A percentile compares a stretch with the other conserved stretches of the same genome.
Evolutionary conservation across 106 monocot species (phyloP).

Genomic region (Dioscorea dumetorum): DNA sequence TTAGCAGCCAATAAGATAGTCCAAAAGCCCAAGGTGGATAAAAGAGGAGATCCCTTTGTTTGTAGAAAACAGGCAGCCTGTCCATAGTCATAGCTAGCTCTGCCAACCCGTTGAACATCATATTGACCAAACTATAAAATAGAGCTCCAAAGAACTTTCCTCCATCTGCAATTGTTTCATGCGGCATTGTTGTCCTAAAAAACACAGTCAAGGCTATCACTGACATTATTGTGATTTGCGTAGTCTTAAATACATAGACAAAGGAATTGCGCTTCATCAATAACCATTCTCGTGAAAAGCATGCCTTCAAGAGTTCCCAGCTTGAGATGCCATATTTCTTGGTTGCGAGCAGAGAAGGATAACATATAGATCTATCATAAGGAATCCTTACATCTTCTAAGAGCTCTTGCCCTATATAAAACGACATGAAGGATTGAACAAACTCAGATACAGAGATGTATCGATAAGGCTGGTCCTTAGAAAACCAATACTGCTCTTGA

Average conservation of each 20-base stretch:
- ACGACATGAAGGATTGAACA: slow-evolving; percentile 35
- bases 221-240: slow-evolving; percentile 62
- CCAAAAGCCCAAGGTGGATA: slow-evolving; percentile 73
- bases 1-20: slow-evolving; percentile 36
- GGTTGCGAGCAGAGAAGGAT: slow-evolving; percentile 59
- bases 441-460: slow-evolving; percentile 64
- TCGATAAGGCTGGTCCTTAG: slow-evolving; percentile 25
- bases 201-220: slow-evolving; percentile 47
- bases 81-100: slow-evolving; percentile 48
- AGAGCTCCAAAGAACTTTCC: slow-evolving; percentile 43
- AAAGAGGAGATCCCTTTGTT: slow-evolving; percentile 68
- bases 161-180: slow-evolving; percentile 39
- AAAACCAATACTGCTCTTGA: slow-evolving; percentile 81
- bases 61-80: slow-evolving; percentile 66
- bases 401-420: slow-evolving; percentile 35
- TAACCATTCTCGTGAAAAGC: slow-evolving; percentile 61
- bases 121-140: slow-evolving; percentile 34
- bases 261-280: slow-evolving; percentile 86
- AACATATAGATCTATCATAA: slow-evolving; percentile 56
- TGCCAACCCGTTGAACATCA: slow-evolving; percentile 72
- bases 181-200: slow-evolving; percentile 57
- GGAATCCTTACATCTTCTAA: slow-evolving; percentile 28
- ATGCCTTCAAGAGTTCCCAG: slow-evolving; percentile 71
- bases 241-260: slow-evolving; percentile 66
- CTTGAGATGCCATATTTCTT: slow-evolving; percentile 58